phyloP scores from a whole-genome alignment of 1,284 basidiomycete genomes.

The Hypsizygus ulmarius region DNA sequence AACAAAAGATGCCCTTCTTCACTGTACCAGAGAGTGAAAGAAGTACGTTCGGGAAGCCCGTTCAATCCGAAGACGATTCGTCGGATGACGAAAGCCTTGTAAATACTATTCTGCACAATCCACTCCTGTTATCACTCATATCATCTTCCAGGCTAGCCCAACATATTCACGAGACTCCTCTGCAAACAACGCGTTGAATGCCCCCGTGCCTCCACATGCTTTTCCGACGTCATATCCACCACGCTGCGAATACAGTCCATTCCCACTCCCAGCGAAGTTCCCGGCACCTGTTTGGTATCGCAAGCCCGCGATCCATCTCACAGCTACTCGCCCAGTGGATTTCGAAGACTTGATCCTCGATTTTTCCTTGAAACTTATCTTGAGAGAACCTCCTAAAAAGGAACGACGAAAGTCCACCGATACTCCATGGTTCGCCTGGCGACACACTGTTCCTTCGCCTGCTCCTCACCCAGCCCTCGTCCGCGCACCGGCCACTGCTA shows the following conservation, averaged over 20 bases:
- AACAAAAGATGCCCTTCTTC: conserved; percentile 22
- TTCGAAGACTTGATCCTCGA: conserved; percentile 13
- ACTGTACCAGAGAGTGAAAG: conserved; percentile 21
- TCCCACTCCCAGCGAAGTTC: too few species aligned
- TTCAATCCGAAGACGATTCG: background rate
- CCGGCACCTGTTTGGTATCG: conserved; percentile 23
- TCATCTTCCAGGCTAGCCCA: background rate
- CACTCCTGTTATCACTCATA: conserved; percentile 1
- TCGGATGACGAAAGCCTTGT: background rate
- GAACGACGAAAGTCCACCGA: background rate
- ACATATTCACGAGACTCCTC: background rate
- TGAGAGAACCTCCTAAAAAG: conserved; percentile 12
- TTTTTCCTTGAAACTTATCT: conserved; percentile 22
- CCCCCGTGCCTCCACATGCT: conserved; percentile 29
- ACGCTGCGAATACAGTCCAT: conserved; percentile 24
- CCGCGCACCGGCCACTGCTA: background rate
- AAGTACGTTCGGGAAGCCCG: background rate
- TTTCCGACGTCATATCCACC: conserved; percentile 35
- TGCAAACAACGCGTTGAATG: conserved; percentile 16
- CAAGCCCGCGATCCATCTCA: conserved; percentile 12
- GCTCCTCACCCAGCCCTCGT: conserved; percentile 24
- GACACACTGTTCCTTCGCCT: conserved; percentile 16
- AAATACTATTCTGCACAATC: background rate
- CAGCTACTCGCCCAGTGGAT: background rate
- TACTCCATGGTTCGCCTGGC: conserved; percentile 21